A percentile compares a stretch with the other conserved stretches of the same genome.
Conservation (phyloP, 148 eudicot genomes). For the Oxyria digyna region DNA sequence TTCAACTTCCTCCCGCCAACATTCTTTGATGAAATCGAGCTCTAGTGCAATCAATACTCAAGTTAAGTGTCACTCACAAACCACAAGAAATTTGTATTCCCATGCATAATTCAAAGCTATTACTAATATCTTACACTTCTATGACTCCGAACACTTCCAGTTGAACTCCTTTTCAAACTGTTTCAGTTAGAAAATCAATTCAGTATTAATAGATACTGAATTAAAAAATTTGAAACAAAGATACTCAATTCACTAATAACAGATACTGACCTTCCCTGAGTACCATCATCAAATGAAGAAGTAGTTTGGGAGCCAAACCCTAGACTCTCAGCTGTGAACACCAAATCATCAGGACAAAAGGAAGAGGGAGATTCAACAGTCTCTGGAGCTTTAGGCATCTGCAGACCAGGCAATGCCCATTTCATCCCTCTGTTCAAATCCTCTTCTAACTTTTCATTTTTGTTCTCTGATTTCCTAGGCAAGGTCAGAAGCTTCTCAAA, state of each 20-base stretch:
- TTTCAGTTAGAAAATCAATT: background rate
- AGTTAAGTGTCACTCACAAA: background rate
- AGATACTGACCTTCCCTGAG: constrained; percentile 52
- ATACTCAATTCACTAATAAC: background rate
- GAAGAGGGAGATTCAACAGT: constrained; percentile 40
- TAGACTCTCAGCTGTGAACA: constrained; percentile 63
- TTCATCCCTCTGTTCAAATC: constrained; percentile 23
- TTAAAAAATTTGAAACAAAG: background rate
- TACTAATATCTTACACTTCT: constrained; percentile 47
- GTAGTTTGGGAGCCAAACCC: constrained; percentile 48
- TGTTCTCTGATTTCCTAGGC: constrained; percentile 26
- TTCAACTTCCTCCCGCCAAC: constrained; percentile 51
- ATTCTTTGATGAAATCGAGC: constrained; percentile 50
- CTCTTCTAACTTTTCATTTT: constrained; percentile 22
- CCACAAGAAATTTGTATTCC: background rate
- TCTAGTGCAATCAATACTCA: constrained; percentile 22
- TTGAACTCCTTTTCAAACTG: constrained; percentile 41
- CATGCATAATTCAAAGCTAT: background rate
- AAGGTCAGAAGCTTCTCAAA: constrained; percentile 62
- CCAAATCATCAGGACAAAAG: constrained; percentile 59
- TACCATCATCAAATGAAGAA: constrained; percentile 48
- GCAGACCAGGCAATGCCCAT: constrained; percentile 67
- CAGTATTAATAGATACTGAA: background rate
- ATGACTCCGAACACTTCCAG: constrained; percentile 45
- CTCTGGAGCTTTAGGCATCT: constrained; percentile 25